Evolutionary conservation across 495 filamentous ascomycete species (phyloP).

Genomic region (Glonium stellatum): DNA sequence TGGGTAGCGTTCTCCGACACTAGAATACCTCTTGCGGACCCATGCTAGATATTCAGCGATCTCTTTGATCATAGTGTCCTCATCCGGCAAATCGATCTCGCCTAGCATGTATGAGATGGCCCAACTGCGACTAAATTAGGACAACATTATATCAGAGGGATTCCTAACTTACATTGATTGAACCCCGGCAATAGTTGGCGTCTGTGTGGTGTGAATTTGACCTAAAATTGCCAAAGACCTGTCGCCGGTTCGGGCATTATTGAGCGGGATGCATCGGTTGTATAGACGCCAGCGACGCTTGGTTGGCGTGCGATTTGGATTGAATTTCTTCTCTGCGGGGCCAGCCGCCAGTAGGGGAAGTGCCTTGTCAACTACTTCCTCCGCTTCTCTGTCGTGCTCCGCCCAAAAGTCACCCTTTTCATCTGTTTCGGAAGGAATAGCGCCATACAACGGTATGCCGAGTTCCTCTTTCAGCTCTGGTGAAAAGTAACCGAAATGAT

Average conservation of each 20-base stretch:
- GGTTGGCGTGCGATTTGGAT: neutral
- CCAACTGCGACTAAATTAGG: no score
- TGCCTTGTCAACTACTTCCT: neutral
- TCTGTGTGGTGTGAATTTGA: slow-evolving; percentile 33
- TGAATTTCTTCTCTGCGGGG: neutral
- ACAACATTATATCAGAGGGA: no score
- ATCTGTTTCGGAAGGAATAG: neutral
- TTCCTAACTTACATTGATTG: no score
- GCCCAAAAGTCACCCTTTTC: neutral
- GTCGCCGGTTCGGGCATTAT: slow-evolving; percentile 12
- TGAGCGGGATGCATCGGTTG: neutral
- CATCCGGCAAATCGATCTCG: slow-evolving; percentile 27
- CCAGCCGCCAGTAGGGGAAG: neutral
- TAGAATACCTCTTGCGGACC: slow-evolving; percentile 35
- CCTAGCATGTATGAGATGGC: slow-evolving; percentile 25
- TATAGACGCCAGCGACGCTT: neutral
- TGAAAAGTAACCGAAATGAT: slow-evolving; percentile 21
- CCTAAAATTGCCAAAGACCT: slow-evolving; percentile 34
- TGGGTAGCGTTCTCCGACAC: slow-evolving; percentile 23
- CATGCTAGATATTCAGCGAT: slow-evolving; percentile 21
- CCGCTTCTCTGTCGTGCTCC: neutral
- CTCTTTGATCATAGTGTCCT: slow-evolving; percentile 32
- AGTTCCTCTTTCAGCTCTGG: slow-evolving; percentile 8
- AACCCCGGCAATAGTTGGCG: slow-evolving; percentile 30
- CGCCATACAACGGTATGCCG: slow-evolving; percentile 15